phyloP scores from a whole-genome alignment of 2,329 filamentous ascomycete genomes.

The Sarocladium strictum region DNA sequence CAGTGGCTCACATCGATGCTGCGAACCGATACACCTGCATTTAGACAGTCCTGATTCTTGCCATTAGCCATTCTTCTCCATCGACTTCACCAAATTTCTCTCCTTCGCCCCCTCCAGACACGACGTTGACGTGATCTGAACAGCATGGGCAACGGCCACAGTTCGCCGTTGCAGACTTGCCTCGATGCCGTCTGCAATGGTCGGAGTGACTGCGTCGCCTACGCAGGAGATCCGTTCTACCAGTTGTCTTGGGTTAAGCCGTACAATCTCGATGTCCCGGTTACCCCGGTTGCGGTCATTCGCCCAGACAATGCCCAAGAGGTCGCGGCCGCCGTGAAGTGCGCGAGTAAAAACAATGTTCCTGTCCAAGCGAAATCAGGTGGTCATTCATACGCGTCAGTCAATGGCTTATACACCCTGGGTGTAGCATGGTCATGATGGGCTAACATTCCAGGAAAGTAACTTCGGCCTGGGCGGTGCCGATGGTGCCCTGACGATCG shows the following conservation, averaged over 20 bases:
- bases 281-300: conserved; percentile 50
- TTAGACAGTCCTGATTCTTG: background rate
- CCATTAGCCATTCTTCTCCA: background rate
- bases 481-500: conserved; percentile 46
- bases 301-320: conserved; percentile 47
- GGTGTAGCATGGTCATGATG: background rate
- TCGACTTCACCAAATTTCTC: background rate
- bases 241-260: conserved; percentile 43
- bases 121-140: background rate
- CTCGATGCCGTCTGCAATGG: conserved; percentile 40
- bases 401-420: background rate
- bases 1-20: too few relatives aligned
- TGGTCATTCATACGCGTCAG: conserved; percentile 58
- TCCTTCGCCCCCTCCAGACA: background rate
- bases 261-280: conserved; percentile 45
- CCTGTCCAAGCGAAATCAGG: conserved; percentile 58
- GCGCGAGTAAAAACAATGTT: conserved; percentile 41
- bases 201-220: conserved; percentile 40
- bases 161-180: conserved; percentile 32
- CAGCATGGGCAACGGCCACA: conserved; percentile 1
- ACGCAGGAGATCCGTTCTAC: conserved; percentile 36
- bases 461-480: conserved; percentile 42
- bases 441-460: conserved; percentile 15
- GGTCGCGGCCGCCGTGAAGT: conserved; percentile 51
- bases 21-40: background rate